phyloP scores from a whole-genome alignment of 768 basidiomycete genomes.

The Suillus ampliporus region DNA sequence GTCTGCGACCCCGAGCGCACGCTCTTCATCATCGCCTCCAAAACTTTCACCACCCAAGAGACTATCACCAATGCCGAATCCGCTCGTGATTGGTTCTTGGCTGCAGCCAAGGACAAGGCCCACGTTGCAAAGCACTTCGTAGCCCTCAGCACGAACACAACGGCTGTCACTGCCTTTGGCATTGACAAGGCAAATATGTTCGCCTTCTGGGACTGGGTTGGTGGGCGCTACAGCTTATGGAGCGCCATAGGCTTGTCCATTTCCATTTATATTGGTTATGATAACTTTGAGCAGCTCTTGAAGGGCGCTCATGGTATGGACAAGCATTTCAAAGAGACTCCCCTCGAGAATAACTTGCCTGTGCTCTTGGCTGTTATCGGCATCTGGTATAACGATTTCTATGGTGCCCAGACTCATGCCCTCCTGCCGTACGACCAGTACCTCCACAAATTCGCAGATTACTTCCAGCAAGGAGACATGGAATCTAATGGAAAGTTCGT shows the following conservation, averaged over 20 bases:
- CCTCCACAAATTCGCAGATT: slow-evolving; percentile 98
- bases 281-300: slow-evolving; percentile 90
- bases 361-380: slow-evolving; percentile 89
- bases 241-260: slow-evolving; percentile 97
- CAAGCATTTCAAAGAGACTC: slow-evolving; percentile 90
- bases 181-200: slow-evolving; percentile 96
- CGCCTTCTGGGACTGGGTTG: slow-evolving; percentile 99
- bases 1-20: slow-evolving; percentile 89
- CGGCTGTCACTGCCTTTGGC: slow-evolving; percentile 91
- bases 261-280: slow-evolving; percentile 89
- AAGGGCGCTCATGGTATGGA: slow-evolving; percentile 98
- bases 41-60: slow-evolving; percentile 99
- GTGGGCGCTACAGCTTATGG: slow-evolving; percentile 98
- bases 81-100: slow-evolving; percentile 94
- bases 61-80: slow-evolving; percentile 98
- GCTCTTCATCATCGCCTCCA: slow-evolving; percentile 97
- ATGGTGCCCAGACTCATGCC: slow-evolving; percentile 93
- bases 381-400: slow-evolving; percentile 99
- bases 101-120: slow-evolving; percentile 77
- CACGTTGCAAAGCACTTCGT: slow-evolving; percentile 99
- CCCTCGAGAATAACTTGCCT: slow-evolving; percentile 89
- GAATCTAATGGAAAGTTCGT: slow-evolving; percentile 98
- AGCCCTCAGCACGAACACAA: slow-evolving; percentile 95
- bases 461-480: slow-evolving; percentile 99
- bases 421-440: slow-evolving; percentile 99